Evolutionary conservation across 1,284 basidiomycete genomes (phyloP), one percentile per base, ranked within the genome.

Genomic region (Melampsora americana): DNA sequence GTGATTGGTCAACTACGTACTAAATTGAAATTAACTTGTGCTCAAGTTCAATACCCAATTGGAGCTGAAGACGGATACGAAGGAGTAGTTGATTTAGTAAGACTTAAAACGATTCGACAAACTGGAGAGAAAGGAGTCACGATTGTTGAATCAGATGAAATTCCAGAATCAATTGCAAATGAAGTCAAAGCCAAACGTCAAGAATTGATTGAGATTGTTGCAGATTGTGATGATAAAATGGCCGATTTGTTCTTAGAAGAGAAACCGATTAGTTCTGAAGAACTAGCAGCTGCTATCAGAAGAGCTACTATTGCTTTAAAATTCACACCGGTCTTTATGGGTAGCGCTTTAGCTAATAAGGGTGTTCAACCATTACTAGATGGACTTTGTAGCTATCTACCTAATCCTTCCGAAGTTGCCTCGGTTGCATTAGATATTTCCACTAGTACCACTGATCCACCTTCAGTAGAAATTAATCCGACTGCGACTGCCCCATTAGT

Each of bases 331-430:
- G 96, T 99, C 77, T 98, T 97, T 85, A 86, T 99, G 78, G 96
- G 96, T 56, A 96, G 94, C 7, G 96, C 96, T 0, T 91, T 99
- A 83, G 98, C 98, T 86, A 99, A 99, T 84, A 96, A 93, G 28
- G 93, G 89, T 74, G 92, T 99, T 3, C 96, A 99, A 83, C 89
- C 93, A 20, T 87, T 99, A 79, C 87, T 99, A 26, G 95, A 99
- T 81, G 96, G 95, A 79, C 90, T 98, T 44, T 95, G 93, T 82
- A 87, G 90, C n/a, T 99, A 98, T 85, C 87, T 99, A 11, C 93
- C 96, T 26, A 92, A 90, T 78, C 96, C 96, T 0, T 85, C 90
- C 1, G 92, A 99, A 83, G 86, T 89, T 12, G 86, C 88, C 46
- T 89, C 91, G 16, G 86, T 89, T 42, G 96, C 96, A 0, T 89